These are phyloP conservation scores for Solanum hybrid DNA, from an alignment of 305 asterid genomes.

Conservation along the genomic window DNA sequence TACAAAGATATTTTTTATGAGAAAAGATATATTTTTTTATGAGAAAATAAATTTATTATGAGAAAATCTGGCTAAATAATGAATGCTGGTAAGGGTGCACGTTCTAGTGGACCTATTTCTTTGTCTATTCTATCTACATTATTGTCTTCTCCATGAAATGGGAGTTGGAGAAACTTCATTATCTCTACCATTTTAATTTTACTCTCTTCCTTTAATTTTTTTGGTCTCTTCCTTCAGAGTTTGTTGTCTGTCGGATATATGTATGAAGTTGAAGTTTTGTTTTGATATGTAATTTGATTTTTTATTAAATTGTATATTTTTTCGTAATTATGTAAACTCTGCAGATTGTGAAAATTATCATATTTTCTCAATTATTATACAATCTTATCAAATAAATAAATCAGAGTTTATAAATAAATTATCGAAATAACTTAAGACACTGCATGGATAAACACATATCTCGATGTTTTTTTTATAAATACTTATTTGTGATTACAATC, in stretches of 20 bases:
- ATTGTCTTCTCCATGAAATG: not conserved
- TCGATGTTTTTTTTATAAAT: not conserved
- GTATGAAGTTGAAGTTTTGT: not conserved
- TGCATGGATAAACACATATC: not conserved
- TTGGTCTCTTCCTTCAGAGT: not conserved
- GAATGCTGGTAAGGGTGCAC: not conserved
- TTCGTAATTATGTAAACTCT: not conserved
- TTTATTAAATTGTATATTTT: not conserved
- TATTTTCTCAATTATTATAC: not conserved
- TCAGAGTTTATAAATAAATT: not conserved
- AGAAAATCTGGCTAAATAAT: not conserved
- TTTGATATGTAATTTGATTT: accelerated
- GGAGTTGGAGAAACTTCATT: not conserved
- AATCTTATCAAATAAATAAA: not conserved
- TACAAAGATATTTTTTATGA: not conserved
- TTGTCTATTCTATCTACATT: not conserved
- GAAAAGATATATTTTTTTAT: too few species aligned
- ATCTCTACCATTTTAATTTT: not conserved
- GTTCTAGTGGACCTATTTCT: not conserved
- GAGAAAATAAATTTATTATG: not conserved
- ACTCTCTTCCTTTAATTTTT: not conserved
- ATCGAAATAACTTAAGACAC: not conserved
- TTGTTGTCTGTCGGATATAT: not conserved
- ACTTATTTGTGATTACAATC: not conserved
- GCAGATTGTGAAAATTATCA: not conserved